Conservation (phyloP, 2,329 filamentous ascomycete species). For the Ceratocystis diversiconidia region DNA sequence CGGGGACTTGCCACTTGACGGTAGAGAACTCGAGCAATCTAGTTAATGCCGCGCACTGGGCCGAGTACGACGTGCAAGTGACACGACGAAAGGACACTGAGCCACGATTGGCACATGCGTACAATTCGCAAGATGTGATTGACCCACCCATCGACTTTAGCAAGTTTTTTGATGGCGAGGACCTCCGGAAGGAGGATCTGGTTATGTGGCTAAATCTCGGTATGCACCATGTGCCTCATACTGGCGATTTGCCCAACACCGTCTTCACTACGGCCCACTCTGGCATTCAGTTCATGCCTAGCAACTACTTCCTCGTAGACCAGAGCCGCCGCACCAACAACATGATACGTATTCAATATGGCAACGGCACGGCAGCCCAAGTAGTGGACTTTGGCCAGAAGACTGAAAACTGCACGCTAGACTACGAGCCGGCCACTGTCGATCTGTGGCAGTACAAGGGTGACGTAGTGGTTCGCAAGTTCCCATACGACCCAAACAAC, state of each 20-base stretch:
- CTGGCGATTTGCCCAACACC: conserved; percentile 25
- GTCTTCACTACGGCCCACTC: conserved; percentile 25
- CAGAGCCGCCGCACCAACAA: conserved; percentile 24
- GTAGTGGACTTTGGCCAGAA: conserved; percentile 26
- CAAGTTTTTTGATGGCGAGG: conserved; percentile 28
- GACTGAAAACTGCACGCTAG: conserved; percentile 23
- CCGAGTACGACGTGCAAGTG: conserved; percentile 33
- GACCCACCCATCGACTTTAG: conserved; percentile 34
- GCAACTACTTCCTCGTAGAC: conserved; percentile 22
- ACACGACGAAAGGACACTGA: conserved; percentile 33
- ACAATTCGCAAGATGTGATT: conserved; percentile 27
- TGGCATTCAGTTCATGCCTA: conserved; percentile 25
- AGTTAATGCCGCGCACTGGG: conserved; percentile 28
- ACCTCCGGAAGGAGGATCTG: conserved; percentile 23
- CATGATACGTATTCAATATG: conserved; percentile 27
- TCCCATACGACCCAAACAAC: conserved; percentile 19
- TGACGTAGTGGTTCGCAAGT: conserved; percentile 20
- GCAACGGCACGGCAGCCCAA: conserved; percentile 23
- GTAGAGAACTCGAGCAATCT: conserved; percentile 30
- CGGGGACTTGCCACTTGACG: conserved; percentile 30
- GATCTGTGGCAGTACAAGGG: conserved; percentile 24
- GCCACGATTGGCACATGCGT: conserved; percentile 23
- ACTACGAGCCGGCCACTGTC: conserved; percentile 23
- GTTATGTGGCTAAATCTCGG: conserved; percentile 41
- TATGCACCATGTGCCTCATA: conserved; percentile 44